Base-by-base conservation (phyloP, 768 basidiomycete species). In the Suillus hirtellus region DNA sequence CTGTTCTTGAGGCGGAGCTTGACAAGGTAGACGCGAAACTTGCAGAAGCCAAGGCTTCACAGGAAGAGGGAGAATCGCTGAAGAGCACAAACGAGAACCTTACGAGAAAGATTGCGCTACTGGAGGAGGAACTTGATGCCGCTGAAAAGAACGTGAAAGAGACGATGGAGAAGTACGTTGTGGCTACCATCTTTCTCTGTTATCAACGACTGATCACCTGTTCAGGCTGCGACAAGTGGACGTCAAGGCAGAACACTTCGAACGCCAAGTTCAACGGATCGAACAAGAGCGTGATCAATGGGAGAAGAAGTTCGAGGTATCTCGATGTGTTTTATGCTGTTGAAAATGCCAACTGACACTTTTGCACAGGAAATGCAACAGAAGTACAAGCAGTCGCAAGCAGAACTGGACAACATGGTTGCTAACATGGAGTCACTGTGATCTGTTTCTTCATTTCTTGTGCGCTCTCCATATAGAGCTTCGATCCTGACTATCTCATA, bases 171-270 rank as follows among this genome's bases (percentile, higher is more conserved):
- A 96, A 95, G 96, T 97, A 73, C 71, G 93, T 86, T 43, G 17
- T 47, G 40, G 63, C 58, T 27, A 4, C 59, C 27, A 10, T 38
- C 21, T 24, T 34, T 60, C 50, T 66, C 68, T 70, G 4, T 43
- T 38, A 66, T 70, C 65, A 53, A 60, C 63, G 42, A 17, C 67
- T 71, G 63, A 71, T 69, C 64, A 62, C 61, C 60, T 19, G 34
- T 35, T 49, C 69, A 99, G 96, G 77, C 83, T 99, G 70, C 84
- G 96, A 66, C 93, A 96, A 73, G 95, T 96, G 63, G 97, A 99
- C 73, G 90, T 99, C 78, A 99, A 98, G 81, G 96, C 96, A 11
- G 97, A 99, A 77, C 95, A 99, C 80, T 97, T 93, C 74, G 96
- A 98, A 79, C 87, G 95, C 56, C 93, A 96, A 73, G 88, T 97